These are phyloP conservation scores for Torulaspora franciscae DNA, from an alignment of 805 yeast genomes.

Conservation along the genomic window DNA sequence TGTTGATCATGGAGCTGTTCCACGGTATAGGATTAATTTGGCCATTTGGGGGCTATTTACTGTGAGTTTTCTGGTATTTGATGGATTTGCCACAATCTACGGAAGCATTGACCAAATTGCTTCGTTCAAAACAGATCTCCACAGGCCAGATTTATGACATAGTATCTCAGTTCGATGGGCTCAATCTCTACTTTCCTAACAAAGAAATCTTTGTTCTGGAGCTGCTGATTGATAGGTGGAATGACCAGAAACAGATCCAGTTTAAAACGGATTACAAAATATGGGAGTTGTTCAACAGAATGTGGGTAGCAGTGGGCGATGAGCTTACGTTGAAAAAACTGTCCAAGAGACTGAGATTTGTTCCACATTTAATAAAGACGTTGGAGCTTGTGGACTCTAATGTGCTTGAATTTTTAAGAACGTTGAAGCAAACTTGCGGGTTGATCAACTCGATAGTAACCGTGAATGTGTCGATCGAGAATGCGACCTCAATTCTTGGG, in stretches of 20 bases:
- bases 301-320: conserved; percentile 38
- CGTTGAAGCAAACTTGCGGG: conserved; percentile 18
- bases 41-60: background rate
- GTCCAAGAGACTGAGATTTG: conserved; percentile 41
- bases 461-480: conserved; percentile 26
- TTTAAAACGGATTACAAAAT: conserved; percentile 43
- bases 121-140: conserved; percentile 50
- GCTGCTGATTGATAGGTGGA: conserved; percentile 54
- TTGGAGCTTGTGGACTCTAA: conserved; percentile 15
- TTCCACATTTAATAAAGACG: conserved; percentile 26
- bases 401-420: conserved; percentile 10
- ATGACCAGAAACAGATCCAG: conserved; percentile 40
- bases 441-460: conserved; percentile 26
- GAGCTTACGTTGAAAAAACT: conserved; percentile 36
- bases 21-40: background rate
- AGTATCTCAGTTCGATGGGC: conserved; percentile 36
- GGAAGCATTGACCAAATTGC: conserved; percentile 51
- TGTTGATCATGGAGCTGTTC: background rate
- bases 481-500: conserved; percentile 23
- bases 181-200: conserved; percentile 49
- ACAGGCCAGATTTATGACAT: conserved; percentile 41
- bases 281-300: conserved; percentile 48
- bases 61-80: background rate
- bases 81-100: conserved; percentile 33
- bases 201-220: conserved; percentile 52